Evolutionary conservation across 2,329 filamentous ascomycete species (phyloP), one percentile per base, ranked within the genome.

Genomic region (Colletotrichum salicis): DNA sequence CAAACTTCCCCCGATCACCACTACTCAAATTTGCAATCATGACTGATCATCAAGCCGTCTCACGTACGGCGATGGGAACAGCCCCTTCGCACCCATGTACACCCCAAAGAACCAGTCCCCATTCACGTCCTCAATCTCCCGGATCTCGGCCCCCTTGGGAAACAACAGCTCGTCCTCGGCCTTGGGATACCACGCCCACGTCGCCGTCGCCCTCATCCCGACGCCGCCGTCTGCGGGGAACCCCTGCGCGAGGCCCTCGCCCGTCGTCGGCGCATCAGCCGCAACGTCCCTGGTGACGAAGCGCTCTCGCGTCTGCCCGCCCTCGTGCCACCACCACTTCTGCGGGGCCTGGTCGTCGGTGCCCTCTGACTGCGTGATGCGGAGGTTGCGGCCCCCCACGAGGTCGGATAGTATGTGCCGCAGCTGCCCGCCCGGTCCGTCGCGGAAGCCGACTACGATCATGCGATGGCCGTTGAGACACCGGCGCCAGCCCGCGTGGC

Each of bases 31-130:
- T 27, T 2, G 12, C 12, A 3, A 22, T 69, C 54, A 64, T 45
- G 33, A 29, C 69, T 70, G 48, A 45, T 67, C 41, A 56, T 74
- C 75, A 52, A 88, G 73, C 33, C 90, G 78, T 75, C 84, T 84
- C 31, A 95, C 93, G 85, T 96, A 96, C 8, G 90, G 88, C 7
- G 91, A 91, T 5, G 95, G 95, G 78, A 98, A 97, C 74, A 98
- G 77, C 0, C 94, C 95, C 76, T 90, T 91, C 29, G 83, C 84
- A 0, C 94, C 95, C 83, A 94, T 95, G 84, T 97, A 98, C 33
- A 91, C 90, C 0, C 96, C 96, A 83, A 92, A 93, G 77, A 89
- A 95, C 95, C 95, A 98, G 80, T 97, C 95, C 22, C 92, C 93
- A 79, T 97, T 97, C 59, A 97, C 90, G 80, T 96, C 93, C 79